phyloP scores from a whole-genome alignment of 345 rosid species.

The Acer campestre region DNA sequence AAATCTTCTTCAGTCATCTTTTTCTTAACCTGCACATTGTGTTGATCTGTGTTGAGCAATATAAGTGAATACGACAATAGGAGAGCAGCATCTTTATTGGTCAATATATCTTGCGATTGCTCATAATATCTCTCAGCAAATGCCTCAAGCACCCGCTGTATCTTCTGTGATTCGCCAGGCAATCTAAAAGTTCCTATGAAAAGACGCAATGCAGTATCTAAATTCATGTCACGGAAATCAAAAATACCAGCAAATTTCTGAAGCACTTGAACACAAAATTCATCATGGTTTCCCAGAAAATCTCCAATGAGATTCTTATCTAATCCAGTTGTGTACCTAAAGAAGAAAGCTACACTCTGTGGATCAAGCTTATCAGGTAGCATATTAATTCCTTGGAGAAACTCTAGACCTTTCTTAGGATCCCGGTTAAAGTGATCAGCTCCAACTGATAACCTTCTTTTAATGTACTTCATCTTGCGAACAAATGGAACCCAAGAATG shows the following conservation, averaged over 20 bases:
- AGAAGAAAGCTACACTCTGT: slow-evolving; percentile 65
- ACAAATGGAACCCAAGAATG: slow-evolving; percentile 65
- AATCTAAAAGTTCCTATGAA: slow-evolving; percentile 74
- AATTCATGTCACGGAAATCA: slow-evolving; percentile 65
- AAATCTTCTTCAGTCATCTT: slow-evolving; percentile 85
- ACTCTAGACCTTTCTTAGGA: slow-evolving; percentile 66
- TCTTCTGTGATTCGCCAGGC: slow-evolving; percentile 87
- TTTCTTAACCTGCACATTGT: slow-evolving; percentile 71
- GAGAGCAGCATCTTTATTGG: slow-evolving; percentile 67
- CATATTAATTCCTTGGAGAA: slow-evolving; percentile 66
- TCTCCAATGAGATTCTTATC: slow-evolving; percentile 75
- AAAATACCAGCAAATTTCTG: slow-evolving; percentile 68
- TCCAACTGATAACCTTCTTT: slow-evolving; percentile 60
- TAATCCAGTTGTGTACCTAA: slow-evolving; percentile 71
- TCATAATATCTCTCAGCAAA: slow-evolving; percentile 82
- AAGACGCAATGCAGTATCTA: slow-evolving; percentile 72
- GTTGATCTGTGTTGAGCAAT: slow-evolving; percentile 76
- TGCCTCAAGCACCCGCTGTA: slow-evolving; percentile 80
- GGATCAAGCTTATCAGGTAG: slow-evolving; percentile 73
- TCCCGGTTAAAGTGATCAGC: slow-evolving; percentile 75
- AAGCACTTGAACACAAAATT: slow-evolving; percentile 75
- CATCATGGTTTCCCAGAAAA: slow-evolving; percentile 74
- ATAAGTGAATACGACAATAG: slow-evolving; percentile 76
- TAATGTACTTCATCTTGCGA: slow-evolving; percentile 51
- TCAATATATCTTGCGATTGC: slow-evolving; percentile 64